A percentile compares a stretch with the other conserved stretches of the same genome.
phyloP scores from a whole-genome alignment of 108 stramenopile genomes.

The Cylindrotheca fusiformis region DNA sequence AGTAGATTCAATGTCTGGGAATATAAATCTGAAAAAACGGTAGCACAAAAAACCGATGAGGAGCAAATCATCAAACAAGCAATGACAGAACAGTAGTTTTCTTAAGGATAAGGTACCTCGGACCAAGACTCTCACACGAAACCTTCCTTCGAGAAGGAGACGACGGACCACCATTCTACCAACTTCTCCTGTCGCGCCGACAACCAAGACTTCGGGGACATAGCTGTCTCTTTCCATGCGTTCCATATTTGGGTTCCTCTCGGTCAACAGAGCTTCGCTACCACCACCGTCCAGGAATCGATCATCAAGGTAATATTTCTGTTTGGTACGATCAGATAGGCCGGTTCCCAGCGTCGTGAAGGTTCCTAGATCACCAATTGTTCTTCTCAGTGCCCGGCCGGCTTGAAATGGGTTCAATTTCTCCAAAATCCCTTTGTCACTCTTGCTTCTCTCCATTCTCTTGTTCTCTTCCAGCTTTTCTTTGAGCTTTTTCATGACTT shows the following conservation, averaged over 20 bases:
- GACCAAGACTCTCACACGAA: constrained; percentile 85
- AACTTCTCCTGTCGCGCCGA: constrained; percentile 84
- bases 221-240: constrained; percentile 39
- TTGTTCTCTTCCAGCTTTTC: constrained; percentile 12
- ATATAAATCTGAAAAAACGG: constrained; percentile 89
- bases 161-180: constrained; percentile 85
- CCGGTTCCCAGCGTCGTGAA: constrained; percentile 29
- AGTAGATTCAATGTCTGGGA: constrained; percentile 80
- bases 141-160: constrained; percentile 66
- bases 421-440: constrained; percentile 3
- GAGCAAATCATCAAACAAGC: no score
- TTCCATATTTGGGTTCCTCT: constrained; percentile 11
- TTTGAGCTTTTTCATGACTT: constrained; percentile 28
- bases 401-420: constrained; percentile 73
- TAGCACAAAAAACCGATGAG: no score
- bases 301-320: constrained; percentile 62
- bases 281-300: constrained; percentile 30
- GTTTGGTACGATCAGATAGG: constrained; percentile 32
- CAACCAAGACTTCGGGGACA: constrained; percentile 83
- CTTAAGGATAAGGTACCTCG: constrained; percentile 17
- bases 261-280: background rate
- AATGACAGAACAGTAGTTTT: no score
- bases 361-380: constrained; percentile 29
- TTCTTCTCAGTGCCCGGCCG: constrained; percentile 65
- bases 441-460: background rate